Base-by-base conservation (phyloP, 306 rosid genomes). In the Castanospermum australe region DNA sequence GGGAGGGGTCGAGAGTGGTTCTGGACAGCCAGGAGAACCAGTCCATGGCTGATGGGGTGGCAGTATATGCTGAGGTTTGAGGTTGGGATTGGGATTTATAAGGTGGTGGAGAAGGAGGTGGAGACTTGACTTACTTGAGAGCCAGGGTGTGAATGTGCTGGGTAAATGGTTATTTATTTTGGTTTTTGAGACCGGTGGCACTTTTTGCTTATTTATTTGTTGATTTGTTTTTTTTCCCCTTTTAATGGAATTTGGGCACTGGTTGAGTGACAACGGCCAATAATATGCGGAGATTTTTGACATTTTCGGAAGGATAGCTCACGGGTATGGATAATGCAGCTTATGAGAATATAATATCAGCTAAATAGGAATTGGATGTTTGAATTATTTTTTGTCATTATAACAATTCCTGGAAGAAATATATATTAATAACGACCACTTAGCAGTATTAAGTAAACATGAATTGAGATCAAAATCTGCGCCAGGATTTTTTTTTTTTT, bases 21-120 rank as follows among this genome's bases (percentile, higher is more conserved):
- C 84, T 86, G 47, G 98, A 92, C 9, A 95, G 73, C 99, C 98
- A 95, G 5, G 98, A 82, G 85, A 92, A 95, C 99, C 99, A 95
- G 70, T 92, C 98, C 99, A 94, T 94, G 54, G 82, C 14, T 63
- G 67, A 22, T 21, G 18, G 9, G 3, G 75, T 56, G 77, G 38
- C 39, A 38, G 50, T 63, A 20, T 21, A 25, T 62, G 18, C 33
- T 64, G 48, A 5, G 71, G 39, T 72, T 67, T 77, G 87, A 60
- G 87, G 76, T 47, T 22, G 71, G 42, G 70, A 41, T 35, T 55
- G 32, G 30, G 48, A 67, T 77, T 68, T 73, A 48, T 78, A 74
- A 51, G 50, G 67, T 25, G 59, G 3, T 5, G 79, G 77, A 60
- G 73, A 38, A 54, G 41, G 71, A 59, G 70, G 10, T 56, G 80